Conservation (phyloP, 129 eudicot species). For the Rutidosis leptorrhynchoides region DNA sequence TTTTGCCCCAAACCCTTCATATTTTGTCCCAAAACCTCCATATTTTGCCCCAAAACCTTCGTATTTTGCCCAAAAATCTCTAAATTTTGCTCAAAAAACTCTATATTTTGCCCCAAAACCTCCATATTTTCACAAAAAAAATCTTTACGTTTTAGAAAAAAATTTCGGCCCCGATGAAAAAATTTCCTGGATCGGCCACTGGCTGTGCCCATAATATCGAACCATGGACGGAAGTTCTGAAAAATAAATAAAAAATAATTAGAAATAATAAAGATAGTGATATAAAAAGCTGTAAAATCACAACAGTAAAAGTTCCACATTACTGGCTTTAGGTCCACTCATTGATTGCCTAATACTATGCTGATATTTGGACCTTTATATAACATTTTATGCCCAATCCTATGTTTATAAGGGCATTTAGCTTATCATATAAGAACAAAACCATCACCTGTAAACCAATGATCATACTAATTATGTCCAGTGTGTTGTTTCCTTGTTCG, state of each 20-base stretch:
- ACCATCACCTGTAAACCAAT: slow-evolving; percentile 69
- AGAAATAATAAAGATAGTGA: background rate
- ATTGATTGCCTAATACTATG: background rate
- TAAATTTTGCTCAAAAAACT: no score
- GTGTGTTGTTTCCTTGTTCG: slow-evolving; percentile 54
- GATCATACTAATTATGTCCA: slow-evolving; percentile 75
- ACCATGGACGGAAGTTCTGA: slow-evolving; percentile 91
- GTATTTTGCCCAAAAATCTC: no score
- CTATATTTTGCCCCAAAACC: no score
- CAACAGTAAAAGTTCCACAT: background rate
- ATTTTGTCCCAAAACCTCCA: no score
- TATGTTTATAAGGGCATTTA: background rate
- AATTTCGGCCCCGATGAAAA: no score
- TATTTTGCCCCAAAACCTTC: no score
- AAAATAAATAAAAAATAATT: slow-evolving; percentile 6
- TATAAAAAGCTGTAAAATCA: background rate
- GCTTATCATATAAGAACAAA: background rate
- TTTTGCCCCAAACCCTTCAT: no score
- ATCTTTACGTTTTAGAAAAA: no score
- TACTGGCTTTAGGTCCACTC: no score
- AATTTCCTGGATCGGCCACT: no score
- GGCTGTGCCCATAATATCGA: slow-evolving; percentile 70
- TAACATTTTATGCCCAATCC: slow-evolving; percentile 2
- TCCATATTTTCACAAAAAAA: no score
- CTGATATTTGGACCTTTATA: background rate